phyloP scores from a whole-genome alignment of 1,284 basidiomycete genomes.

The Sanghuangporus weigelae region DNA sequence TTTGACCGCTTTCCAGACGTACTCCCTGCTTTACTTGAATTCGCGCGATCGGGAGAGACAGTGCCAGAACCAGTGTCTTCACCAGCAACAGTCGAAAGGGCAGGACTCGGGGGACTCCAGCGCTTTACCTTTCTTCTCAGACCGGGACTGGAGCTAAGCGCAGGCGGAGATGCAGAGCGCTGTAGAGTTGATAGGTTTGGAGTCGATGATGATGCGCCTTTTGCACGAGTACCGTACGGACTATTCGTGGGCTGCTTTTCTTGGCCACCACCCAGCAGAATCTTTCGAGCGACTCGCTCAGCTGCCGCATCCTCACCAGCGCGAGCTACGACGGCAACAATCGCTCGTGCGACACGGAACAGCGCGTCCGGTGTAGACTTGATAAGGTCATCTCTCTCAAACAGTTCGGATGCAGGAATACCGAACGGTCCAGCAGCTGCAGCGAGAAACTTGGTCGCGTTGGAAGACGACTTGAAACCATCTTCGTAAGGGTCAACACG shows the following conservation, averaged over 20 bases:
- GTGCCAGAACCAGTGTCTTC: constrained; percentile 24
- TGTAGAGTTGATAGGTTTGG: constrained; percentile 44
- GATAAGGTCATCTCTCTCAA: constrained; percentile 63
- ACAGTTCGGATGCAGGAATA: constrained; percentile 56
- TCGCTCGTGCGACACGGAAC: constrained; percentile 60
- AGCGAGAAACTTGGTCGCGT: constrained; percentile 70
- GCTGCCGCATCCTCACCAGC: constrained; percentile 31
- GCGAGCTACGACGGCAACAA: constrained; percentile 60
- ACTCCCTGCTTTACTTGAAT: constrained; percentile 19
- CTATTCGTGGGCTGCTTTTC: constrained; percentile 14
- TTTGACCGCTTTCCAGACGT: not conserved
- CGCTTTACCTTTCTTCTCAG: constrained; percentile 32
- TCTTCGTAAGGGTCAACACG: constrained; percentile 66
- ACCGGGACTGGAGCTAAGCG: constrained; percentile 23
- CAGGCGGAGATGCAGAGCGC: constrained; percentile 20
- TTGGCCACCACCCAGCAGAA: constrained; percentile 1
- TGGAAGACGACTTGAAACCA: constrained; percentile 55
- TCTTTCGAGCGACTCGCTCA: constrained; percentile 5
- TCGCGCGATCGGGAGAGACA: constrained; percentile 25
- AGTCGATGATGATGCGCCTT: constrained; percentile 50
- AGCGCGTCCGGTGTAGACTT: constrained; percentile 50
- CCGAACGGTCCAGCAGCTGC: constrained; percentile 57
- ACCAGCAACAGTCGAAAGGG: constrained; percentile 42
- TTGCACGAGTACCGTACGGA: constrained; percentile 31
- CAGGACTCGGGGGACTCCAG: constrained; percentile 47